Base-by-base conservation (phyloP, 192 early-diverging fungal genomes). In the Phlyctochytrium arcticum region DNA sequence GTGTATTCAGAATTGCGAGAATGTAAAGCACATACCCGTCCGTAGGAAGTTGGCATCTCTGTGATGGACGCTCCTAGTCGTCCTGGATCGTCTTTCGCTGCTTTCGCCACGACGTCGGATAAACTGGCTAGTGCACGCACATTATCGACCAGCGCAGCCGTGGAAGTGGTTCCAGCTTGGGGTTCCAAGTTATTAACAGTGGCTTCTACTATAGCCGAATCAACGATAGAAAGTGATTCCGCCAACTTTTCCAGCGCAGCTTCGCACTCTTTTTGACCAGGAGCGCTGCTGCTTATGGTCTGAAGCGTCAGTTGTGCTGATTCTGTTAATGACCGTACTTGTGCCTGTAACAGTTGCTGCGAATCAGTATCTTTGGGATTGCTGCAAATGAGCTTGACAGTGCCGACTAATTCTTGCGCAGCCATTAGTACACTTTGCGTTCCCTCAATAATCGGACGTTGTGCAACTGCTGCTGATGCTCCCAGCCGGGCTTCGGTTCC, bases 231-330 rank as follows among this genome's bases (percentile, higher is more conserved):
- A 7, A 84, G 54, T 0, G 53, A 26, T 32, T 79, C 72, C 8
- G 67, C 46, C 8, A 80, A 39, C 32, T 68, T 81, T n/a, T 66
- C 65, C 32, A 80, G 47, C 6, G 72, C 72, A 5, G 60, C 68
- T 10, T 75, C 75, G 48, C 81, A 83, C 57, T 83, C 81, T 51
- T 82, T 84, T 58, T 80, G 75, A 10, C 81, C 81, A 27, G 81
- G 81, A 29, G 77, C 76, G 17, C 48, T 53, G 23, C 34, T 62
- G 12, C 54, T 70, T 5, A 84, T 58, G 12, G 66, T 55, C 42
- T 58, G 54, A 15, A 75, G 57, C 4, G 80, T 17, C 21, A 36
- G 54, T 46, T 73, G 54, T 37, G 74, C 57, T 0, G 72, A 31
- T 23, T 83, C 72, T 12, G 60, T 59, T 5, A 81, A 36, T 6